phyloP scores from a whole-genome alignment of 768 basidiomycete species.

The Lactifluus piperatus region DNA sequence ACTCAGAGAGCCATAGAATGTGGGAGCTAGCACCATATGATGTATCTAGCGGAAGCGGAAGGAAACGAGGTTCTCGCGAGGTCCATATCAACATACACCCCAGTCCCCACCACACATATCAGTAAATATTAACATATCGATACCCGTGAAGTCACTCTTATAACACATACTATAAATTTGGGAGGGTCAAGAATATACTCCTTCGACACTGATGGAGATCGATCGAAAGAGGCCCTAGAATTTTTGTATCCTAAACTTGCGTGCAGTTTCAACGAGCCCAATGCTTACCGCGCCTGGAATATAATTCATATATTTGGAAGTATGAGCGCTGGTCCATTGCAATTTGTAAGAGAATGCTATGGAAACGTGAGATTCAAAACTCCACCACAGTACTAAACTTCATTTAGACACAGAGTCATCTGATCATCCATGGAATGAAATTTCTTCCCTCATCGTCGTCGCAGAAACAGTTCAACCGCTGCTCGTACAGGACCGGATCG shows the following conservation, averaged over 20 bases:
- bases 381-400: neutral
- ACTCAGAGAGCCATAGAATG: neutral
- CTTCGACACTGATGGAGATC: neutral
- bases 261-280: neutral
- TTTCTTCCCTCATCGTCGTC: neutral
- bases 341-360: too few relatives aligned
- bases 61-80: neutral
- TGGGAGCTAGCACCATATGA: constrained; percentile 17
- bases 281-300: too few relatives aligned
- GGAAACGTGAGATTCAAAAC: neutral
- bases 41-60: constrained; percentile 6
- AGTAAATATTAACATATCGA: neutral
- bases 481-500: neutral
- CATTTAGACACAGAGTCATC: neutral
- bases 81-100: neutral
- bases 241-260: neutral
- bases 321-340: too few relatives aligned
- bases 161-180: neutral
- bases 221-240: neutral
- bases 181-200: neutral
- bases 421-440: neutral
- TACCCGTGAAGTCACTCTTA: neutral
- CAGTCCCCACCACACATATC: neutral
- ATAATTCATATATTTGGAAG: neutral
- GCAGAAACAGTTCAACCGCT: neutral